Conservation (phyloP, 2,329 filamentous ascomycete species). For the Cladosporium sp. region DNA sequence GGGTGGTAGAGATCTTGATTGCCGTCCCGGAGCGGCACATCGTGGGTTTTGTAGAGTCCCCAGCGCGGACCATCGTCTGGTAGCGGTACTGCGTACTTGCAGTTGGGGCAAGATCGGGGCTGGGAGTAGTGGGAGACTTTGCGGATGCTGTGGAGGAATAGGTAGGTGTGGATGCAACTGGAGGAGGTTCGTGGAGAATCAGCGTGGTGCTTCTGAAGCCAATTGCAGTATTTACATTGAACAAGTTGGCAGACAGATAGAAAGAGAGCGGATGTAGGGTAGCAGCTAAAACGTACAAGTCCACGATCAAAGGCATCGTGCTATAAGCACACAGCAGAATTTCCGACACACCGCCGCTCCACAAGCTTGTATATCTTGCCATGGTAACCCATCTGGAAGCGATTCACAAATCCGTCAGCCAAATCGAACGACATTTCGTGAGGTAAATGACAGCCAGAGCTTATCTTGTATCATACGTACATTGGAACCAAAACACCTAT, state of each 20-base stretch:
- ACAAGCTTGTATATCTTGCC: neutral
- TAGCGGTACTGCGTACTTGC: constrained; percentile 8
- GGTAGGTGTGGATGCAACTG: constrained; percentile 9
- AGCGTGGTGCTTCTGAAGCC: neutral
- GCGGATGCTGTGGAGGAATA: neutral
- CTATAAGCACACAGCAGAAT: constrained; percentile 10
- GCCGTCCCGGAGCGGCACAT: neutral
- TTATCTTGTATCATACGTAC: neutral
- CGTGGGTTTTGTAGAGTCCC: neutral
- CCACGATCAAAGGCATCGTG: constrained; percentile 15
- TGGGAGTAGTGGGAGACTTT: neutral
- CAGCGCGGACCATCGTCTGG: neutral
- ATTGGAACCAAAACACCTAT: neutral
- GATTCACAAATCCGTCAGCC: neutral
- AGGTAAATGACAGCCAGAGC: neutral
- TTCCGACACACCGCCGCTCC: neutral
- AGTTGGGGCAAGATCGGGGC: constrained; percentile 13
- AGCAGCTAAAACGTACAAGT: constrained; percentile 4
- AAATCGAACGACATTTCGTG: neutral
- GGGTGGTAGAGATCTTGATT: neutral
- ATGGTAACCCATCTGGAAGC: neutral
- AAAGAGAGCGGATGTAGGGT: neutral
- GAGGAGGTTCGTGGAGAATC: neutral
- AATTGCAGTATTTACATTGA: no score
- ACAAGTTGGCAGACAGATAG: no score